Percentiles rank a stretch among this genome's conserved stretches.
Conservation (phyloP, 352 stramenopile species). For the Globisporangium acanthophoron region DNA sequence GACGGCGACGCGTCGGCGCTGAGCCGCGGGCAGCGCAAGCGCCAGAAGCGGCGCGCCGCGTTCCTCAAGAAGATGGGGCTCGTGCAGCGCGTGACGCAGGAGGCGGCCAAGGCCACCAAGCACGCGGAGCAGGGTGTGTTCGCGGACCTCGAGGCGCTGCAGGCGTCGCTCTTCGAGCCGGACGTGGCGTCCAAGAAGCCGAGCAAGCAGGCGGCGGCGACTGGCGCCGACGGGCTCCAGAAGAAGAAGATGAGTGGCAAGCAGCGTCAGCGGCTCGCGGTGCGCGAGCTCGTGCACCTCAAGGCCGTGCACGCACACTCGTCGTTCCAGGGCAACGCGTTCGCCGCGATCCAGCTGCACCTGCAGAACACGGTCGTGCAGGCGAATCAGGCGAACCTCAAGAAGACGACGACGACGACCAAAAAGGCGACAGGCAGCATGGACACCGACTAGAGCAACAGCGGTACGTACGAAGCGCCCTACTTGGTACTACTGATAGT, state of each 20-base stretch:
- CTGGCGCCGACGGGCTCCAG: constrained; percentile 9
- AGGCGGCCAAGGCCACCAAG: constrained; percentile 46
- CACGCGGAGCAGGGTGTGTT: constrained; percentile 55
- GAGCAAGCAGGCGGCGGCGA: constrained; percentile 23
- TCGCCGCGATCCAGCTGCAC: constrained; percentile 83
- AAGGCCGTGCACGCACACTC: constrained; percentile 81
- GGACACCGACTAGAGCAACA: constrained; percentile 25
- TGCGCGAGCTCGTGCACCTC: constrained; percentile 77
- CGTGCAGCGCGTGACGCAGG: constrained; percentile 54
- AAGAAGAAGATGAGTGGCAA: constrained; percentile 70
- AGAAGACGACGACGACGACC: constrained; percentile 29
- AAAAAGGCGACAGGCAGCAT: constrained; percentile 26
- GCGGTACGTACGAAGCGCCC: too few species aligned
- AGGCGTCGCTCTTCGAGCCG: constrained; percentile 63
- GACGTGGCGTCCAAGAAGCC: constrained; percentile 9
- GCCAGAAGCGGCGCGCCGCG: constrained; percentile 68
- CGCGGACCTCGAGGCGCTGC: constrained; percentile 59
- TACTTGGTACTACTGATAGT: too few species aligned
- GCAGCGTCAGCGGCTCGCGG: constrained; percentile 78
- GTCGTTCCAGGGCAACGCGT: constrained; percentile 77
- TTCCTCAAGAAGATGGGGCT: constrained; percentile 88
- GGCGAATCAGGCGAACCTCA: constrained; percentile 53
- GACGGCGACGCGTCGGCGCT: constrained; percentile 29
- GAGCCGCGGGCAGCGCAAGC: constrained; percentile 81
- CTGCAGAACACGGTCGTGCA: constrained; percentile 84